Evolutionary conservation across 2,329 filamentous ascomycete genomes (phyloP), one percentile per base, ranked within the genome.

Genomic region (Colletotrichum eremochloae): DNA sequence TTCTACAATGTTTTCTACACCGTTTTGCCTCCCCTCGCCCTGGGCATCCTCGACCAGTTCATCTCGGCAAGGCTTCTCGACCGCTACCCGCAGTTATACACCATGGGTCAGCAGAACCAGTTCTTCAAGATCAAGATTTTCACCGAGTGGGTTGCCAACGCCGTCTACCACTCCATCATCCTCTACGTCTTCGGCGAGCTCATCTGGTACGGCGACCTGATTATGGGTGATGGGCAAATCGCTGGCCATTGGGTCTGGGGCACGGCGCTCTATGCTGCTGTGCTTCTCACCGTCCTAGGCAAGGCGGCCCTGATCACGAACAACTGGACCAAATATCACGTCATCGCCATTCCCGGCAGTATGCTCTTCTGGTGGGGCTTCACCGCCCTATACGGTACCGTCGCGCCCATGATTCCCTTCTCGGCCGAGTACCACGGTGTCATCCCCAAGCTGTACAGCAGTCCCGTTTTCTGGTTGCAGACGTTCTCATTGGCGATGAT

Each of bases 1-100:
- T 97, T 98, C 85, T 99, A 98, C 88, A 99, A 99, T 86, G 95
- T 99, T 81, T 93, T 99, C 81, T 99, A 97, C 85, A 99, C 96
- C 0, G 93, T 97, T 29, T 86, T 98, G 24, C 96, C 96, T 20
- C 96, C 96, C 1, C 92, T 99, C 72, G 96, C 94, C 1, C 92
- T 99, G 79, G 96, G 96, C 77, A 97, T 99, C 75, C 94, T 98
- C 75, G 97, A 99, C 81, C 97, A 99, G 80, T 98, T 97, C 83
- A 95, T 99, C 79, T 97, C 95, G 53, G 96, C 97, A 8, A 92
- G 96, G 33, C 86, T 99, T 31, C 88, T 99, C 15, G 96, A 99
- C 82, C 91, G 96, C 38, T 99, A 99, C 80, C 96, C 96, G 15
- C 97, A 99, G 81, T 89, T 99, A 24, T 99, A 99, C 83, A 91